A percentile compares a stretch with the other conserved stretches of the same genome.
Conservation (phyloP, 1,139 yeast species). For the Yamadazyma spencermartinsiae region DNA sequence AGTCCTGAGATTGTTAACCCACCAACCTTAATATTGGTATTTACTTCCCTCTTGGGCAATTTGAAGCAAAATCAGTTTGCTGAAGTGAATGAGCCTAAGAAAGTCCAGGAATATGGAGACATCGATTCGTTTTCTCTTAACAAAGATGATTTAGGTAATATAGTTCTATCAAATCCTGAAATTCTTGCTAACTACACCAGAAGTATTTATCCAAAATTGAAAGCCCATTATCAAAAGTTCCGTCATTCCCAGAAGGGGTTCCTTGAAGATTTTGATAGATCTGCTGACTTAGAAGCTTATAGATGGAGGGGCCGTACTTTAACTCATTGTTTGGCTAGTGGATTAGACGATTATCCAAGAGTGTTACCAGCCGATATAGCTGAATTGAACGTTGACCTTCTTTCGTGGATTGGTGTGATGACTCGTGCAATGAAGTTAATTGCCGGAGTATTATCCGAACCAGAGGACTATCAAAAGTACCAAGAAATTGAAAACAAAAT, state of each 20-base stretch:
- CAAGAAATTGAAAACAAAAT: constrained; percentile 56
- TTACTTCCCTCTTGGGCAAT: constrained; percentile 63
- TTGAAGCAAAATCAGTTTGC: constrained; percentile 23
- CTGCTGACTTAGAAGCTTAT: constrained; percentile 60
- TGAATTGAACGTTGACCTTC: constrained; percentile 85
- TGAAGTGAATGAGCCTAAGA: constrained; percentile 24
- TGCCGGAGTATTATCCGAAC: constrained; percentile 61
- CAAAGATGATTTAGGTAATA: constrained; percentile 40
- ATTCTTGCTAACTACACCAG: constrained; percentile 61
- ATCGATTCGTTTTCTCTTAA: constrained; percentile 7
- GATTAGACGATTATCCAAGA: constrained; percentile 94
- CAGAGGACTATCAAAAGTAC: constrained; percentile 58
- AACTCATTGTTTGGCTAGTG: constrained; percentile 87
- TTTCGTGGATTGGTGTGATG: constrained; percentile 95
- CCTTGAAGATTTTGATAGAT: constrained; percentile 69
- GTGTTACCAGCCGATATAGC: constrained; percentile 79
- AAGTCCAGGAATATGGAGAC: constrained; percentile 17
- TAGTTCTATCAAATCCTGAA: constrained; percentile 61
- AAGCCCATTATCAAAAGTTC: constrained; percentile 83
- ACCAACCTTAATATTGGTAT: constrained; percentile 84
- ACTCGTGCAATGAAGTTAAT: constrained; percentile 75
- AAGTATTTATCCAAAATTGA: constrained; percentile 72
- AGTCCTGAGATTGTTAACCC: constrained; percentile 94
- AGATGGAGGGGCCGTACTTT: constrained; percentile 93
- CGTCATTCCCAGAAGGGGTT: constrained; percentile 78